Evolutionary conservation across 2,329 filamentous ascomycete genomes (phyloP).

Genomic region (Aureobasidium sp.): DNA sequence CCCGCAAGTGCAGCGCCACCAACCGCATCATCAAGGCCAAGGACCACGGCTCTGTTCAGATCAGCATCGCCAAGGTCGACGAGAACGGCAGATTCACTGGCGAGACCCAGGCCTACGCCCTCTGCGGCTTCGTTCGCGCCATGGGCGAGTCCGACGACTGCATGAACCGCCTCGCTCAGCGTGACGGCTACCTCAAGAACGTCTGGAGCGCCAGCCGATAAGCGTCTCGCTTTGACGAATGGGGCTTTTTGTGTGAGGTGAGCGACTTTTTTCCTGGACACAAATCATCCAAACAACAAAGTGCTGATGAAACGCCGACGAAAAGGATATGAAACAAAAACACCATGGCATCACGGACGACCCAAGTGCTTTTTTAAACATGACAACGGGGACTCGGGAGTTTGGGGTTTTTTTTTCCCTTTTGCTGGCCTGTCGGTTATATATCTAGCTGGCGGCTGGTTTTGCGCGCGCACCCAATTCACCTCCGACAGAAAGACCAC

Average conservation of each 20-base stretch:
- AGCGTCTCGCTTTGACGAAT: constrained; percentile 19
- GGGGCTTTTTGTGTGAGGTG: constrained; percentile 7
- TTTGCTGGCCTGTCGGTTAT: neutral
- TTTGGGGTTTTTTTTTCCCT: neutral
- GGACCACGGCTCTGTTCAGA: constrained; percentile 97
- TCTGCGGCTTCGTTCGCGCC: constrained; percentile 94
- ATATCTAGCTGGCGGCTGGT: neutral
- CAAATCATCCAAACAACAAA: neutral
- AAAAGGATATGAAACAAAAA: constrained; percentile 7
- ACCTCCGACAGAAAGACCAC: neutral
- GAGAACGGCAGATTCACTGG: constrained; percentile 96
- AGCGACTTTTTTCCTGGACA: neutral
- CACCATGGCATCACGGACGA: constrained; percentile 11
- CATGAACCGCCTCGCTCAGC: constrained; percentile 90
- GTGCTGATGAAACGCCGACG: neutral
- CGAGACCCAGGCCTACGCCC: constrained; percentile 95
- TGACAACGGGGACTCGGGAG: neutral
- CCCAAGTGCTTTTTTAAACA: neutral
- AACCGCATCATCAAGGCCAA: constrained; percentile 99
- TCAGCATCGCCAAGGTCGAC: constrained; percentile 95
- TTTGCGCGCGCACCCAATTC: neutral
- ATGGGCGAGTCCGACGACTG: constrained; percentile 98
- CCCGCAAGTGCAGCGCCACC: constrained; percentile 96
- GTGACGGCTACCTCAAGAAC: constrained; percentile 92
- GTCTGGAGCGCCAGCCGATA: constrained; percentile 77